Evolutionary conservation across 352 stramenopile genomes (phyloP).

Genomic region (Blastocystis sp.): DNA sequence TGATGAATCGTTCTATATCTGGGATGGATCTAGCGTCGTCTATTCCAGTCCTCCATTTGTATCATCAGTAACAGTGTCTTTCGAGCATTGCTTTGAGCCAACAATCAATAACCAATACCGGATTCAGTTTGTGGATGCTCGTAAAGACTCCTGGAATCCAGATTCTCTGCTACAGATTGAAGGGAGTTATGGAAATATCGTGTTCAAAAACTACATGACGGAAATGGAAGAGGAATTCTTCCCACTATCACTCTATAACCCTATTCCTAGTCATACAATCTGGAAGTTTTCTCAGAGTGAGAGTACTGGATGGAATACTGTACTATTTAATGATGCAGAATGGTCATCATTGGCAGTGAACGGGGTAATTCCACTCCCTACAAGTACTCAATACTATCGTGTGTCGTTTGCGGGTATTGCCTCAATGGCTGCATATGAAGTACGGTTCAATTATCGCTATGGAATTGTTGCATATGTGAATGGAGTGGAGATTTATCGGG

Average conservation of each 20-base stretch:
- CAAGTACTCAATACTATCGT: background rate
- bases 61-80: background rate
- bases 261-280: background rate
- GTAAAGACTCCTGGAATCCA: background rate
- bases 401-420: background rate
- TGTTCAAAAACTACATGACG: slow-evolving; percentile 47
- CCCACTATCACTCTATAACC: background rate
- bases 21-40: background rate
- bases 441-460: background rate
- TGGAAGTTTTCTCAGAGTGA: slow-evolving; percentile 28
- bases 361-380: background rate
- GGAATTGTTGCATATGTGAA: slow-evolving; percentile 1
- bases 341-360: background rate
- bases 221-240: background rate
- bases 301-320: background rate
- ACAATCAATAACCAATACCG: background rate
- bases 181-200: background rate
- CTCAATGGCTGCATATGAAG: background rate
- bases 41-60: background rate
- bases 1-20: background rate
- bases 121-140: background rate
- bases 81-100: background rate
- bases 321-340: background rate
- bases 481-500: background rate
- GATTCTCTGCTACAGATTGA: background rate